Percentiles rank a stretch among this genome's conserved stretches.
Conservation (phyloP, 768 basidiomycete species). For the Postia placenta region DNA sequence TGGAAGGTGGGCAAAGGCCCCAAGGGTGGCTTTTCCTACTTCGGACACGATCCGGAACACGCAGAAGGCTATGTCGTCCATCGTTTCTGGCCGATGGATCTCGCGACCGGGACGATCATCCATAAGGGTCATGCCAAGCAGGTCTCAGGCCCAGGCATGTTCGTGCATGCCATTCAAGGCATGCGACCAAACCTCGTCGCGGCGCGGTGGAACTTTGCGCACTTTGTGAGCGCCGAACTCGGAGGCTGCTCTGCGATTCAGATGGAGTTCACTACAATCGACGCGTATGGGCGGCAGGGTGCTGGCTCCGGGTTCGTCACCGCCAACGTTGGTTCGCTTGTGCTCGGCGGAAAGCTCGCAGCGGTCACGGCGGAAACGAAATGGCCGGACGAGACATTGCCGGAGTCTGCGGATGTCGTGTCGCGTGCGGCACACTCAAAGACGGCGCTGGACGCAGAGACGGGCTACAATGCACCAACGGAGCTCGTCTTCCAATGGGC, state of each 20-base stretch:
- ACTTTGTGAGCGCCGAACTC: constrained; percentile 75
- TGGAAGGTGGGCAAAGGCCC: constrained; percentile 90
- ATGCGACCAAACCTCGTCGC: constrained; percentile 96
- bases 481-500: constrained; percentile 75
- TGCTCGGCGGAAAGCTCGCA: constrained; percentile 72
- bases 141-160: constrained; percentile 69
- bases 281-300: constrained; percentile 73
- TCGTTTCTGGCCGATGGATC: constrained; percentile 80
- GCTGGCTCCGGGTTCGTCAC: constrained; percentile 76
- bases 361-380: constrained; percentile 75
- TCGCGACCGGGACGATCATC: constrained; percentile 61
- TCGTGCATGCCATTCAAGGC: constrained; percentile 95
- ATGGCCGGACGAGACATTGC: constrained; percentile 55
- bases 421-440: constrained; percentile 66
- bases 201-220: constrained; percentile 89
- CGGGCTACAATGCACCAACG: constrained; percentile 71
- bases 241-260: constrained; percentile 81
- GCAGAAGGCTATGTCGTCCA: constrained; percentile 85
- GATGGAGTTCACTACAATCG: constrained; percentile 92
- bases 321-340: constrained; percentile 82
- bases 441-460: constrained; percentile 63
- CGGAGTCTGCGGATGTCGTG: constrained; percentile 41
- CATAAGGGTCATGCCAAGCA: constrained; percentile 53
- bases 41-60: constrained; percentile 60
- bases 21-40: constrained; percentile 86